Evolutionary conservation across 1,284 basidiomycete genomes (phyloP).

Genomic region (Leccinum insolens): DNA sequence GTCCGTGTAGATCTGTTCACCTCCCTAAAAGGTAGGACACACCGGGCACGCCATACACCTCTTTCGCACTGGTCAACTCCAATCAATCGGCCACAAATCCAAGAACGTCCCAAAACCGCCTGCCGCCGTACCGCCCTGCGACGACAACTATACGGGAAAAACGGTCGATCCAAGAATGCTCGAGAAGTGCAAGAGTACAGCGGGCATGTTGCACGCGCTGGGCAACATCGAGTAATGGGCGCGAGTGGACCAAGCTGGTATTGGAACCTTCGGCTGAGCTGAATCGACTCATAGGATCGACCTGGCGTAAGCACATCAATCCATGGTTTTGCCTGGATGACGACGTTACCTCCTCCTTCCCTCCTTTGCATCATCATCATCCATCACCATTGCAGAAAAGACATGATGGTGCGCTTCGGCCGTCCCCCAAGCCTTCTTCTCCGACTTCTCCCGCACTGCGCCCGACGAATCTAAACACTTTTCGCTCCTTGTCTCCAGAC

Average conservation of each 20-base stretch:
- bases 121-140: neutral
- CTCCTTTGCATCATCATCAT: neutral
- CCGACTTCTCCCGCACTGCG: neutral
- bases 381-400: neutral
- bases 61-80: neutral
- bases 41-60: neutral
- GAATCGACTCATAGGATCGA: neutral
- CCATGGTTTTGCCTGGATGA: neutral
- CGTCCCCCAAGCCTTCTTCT: neutral
- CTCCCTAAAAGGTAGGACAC: neutral
- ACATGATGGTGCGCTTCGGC: slow-evolving; percentile 1
- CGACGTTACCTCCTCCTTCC: neutral
- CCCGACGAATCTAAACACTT: neutral
- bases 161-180: neutral
- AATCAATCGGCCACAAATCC: neutral
- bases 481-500: slow-evolving; percentile 3
- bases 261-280: neutral
- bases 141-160: neutral
- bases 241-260: neutral
- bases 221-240: slow-evolving; percentile 5
- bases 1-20: neutral
- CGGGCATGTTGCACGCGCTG: neutral
- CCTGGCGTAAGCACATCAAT: neutral
- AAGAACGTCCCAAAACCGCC: neutral
- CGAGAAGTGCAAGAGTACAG: slow-evolving; percentile 1